These are phyloP conservation scores for Lentinus brumalis DNA, from an alignment of 768 basidiomycete species.

Conservation along the genomic window DNA sequence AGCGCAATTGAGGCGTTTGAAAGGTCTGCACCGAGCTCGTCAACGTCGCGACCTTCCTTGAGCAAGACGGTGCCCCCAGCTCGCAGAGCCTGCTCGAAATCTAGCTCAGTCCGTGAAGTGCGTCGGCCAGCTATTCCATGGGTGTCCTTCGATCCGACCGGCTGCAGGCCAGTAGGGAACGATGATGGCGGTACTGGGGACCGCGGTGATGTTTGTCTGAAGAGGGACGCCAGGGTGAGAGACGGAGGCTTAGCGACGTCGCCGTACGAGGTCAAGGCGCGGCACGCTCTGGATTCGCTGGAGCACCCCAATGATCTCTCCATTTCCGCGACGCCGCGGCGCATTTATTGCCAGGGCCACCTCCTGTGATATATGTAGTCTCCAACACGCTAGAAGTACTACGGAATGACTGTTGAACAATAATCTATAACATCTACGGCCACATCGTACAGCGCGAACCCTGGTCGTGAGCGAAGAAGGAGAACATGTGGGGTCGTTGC, in stretches of 20 bases:
- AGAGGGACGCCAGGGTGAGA: constrained; percentile 67
- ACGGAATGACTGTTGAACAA: constrained; percentile 20
- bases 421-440: constrained; percentile 28
- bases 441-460: constrained; percentile 25
- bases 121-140: constrained; percentile 45
- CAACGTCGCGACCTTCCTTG: constrained; percentile 72
- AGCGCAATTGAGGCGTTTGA: constrained; percentile 41
- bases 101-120: constrained; percentile 72
- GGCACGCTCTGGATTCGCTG: not conserved
- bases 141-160: constrained; percentile 55
- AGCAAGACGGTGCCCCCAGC: constrained; percentile 68
- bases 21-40: constrained; percentile 57
- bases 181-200: constrained; percentile 47
- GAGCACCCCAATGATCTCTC: not conserved
- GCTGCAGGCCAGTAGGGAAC: constrained; percentile 54
- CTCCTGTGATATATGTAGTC: not conserved
- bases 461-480: constrained; percentile 15
- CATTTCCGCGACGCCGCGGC: not conserved
- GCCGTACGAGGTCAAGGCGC: constrained; percentile 4
- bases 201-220: constrained; percentile 50
- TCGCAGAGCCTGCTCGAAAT: constrained; percentile 78
- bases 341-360: not conserved
- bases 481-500: constrained; percentile 11
- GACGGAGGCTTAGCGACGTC: constrained; percentile 13
- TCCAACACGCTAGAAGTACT: not conserved